A percentile compares a stretch with the other conserved stretches of the same genome.
Evolutionary conservation across 2,329 filamentous ascomycete species (phyloP).

Genomic region (Lasiodiplodia citricola): DNA sequence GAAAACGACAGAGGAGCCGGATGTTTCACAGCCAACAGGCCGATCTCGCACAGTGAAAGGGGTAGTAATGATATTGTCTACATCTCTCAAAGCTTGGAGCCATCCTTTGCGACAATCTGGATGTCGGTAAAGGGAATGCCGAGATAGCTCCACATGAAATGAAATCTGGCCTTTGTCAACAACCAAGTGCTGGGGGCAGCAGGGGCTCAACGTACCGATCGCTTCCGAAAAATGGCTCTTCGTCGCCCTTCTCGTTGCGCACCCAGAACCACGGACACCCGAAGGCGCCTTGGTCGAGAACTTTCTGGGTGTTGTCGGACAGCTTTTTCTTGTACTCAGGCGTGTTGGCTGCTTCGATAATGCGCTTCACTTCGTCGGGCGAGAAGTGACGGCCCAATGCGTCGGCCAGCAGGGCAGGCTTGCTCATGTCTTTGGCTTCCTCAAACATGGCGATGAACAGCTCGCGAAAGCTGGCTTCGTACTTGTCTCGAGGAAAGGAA

Average conservation of each 20-base stretch:
- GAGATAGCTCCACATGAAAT: slow-evolving; percentile 71
- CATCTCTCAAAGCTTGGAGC: slow-evolving; percentile 39
- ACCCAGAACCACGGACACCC: slow-evolving; percentile 80
- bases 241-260: slow-evolving; percentile 52
- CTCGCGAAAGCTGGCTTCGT: slow-evolving; percentile 59
- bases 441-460: slow-evolving; percentile 69
- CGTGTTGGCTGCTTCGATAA: slow-evolving; percentile 59
- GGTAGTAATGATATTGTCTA: neutral
- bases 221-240: slow-evolving; percentile 78
- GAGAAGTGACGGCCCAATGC: slow-evolving; percentile 56
- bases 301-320: slow-evolving; percentile 60
- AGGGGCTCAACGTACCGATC: slow-evolving; percentile 58
- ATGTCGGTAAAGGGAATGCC: slow-evolving; percentile 65
- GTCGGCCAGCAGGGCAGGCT: slow-evolving; percentile 58
- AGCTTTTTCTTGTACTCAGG: slow-evolving; percentile 61
- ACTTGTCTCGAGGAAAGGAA: slow-evolving; percentile 47
- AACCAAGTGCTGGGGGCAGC: neutral
- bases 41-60: neutral
- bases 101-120: slow-evolving; percentile 41
- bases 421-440: slow-evolving; percentile 63
- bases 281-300: slow-evolving; percentile 70
- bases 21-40: slow-evolving; percentile 16
- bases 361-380: slow-evolving; percentile 57
- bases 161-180: slow-evolving; percentile 57
- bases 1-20: neutral